Percentiles rank a stretch among this genome's conserved stretches.
phyloP scores from a whole-genome alignment of 2,329 filamentous ascomycete species.

The Diplodia intermedia region DNA sequence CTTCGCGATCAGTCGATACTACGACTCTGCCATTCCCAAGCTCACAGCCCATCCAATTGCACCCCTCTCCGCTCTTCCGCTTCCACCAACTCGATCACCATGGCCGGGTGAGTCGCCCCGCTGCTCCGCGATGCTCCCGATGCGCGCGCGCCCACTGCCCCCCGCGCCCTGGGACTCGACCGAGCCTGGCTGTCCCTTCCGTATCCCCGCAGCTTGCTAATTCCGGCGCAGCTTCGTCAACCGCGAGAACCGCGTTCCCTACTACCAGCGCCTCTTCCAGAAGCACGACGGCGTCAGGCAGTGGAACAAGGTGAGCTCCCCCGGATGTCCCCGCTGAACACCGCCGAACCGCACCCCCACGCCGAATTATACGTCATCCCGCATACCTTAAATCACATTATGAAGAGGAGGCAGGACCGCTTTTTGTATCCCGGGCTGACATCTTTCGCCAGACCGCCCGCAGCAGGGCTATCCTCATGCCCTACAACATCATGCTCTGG shows the following conservation, averaged over 20 bases:
- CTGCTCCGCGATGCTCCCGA: not conserved
- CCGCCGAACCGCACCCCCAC: not conserved
- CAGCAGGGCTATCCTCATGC: constrained; percentile 69
- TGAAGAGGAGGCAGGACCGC: not conserved
- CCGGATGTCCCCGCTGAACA: not conserved
- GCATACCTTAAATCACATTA: constrained; percentile 1
- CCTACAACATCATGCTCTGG: constrained; percentile 71
- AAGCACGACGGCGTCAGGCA: constrained; percentile 73
- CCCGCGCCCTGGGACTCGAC: constrained; percentile 3
- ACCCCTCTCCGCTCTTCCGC: constrained; percentile 24
- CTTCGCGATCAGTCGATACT: constrained; percentile 30
- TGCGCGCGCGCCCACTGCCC: not conserved
- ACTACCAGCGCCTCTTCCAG: constrained; percentile 79
- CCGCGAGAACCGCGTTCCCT: constrained; percentile 77
- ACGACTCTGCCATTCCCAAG: constrained; percentile 14
- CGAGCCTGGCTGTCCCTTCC: constrained; percentile 16
- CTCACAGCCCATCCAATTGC: constrained; percentile 30
- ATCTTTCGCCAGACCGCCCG: constrained; percentile 62
- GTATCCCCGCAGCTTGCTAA: constrained; percentile 30
- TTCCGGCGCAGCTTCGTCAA: constrained; percentile 61
- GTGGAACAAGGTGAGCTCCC: constrained; percentile 73
- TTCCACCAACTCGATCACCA: constrained; percentile 27
- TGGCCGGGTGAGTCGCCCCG: constrained; percentile 27
- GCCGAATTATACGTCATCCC: constrained; percentile 10
- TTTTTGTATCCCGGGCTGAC: constrained; percentile 30